phyloP scores from a whole-genome alignment of 2,329 filamentous ascomycete species.

The Tolypocladium inflatum region DNA sequence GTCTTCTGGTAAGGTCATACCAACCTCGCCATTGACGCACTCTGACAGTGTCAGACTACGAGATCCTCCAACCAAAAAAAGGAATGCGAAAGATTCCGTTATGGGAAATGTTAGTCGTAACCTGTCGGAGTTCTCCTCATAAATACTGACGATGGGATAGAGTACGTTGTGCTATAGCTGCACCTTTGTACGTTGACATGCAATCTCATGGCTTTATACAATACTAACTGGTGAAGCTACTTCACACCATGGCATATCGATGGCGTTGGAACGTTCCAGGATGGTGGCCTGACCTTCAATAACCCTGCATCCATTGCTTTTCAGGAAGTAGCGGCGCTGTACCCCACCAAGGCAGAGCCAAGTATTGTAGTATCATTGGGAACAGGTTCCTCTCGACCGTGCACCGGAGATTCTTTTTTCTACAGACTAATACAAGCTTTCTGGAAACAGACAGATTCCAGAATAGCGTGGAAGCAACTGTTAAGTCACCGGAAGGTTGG shows the following conservation, averaged over 20 bases:
- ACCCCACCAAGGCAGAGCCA: conserved; percentile 3
- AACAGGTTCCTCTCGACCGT: conserved; percentile 7
- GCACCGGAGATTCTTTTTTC: background rate
- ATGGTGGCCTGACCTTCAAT: conserved; percentile 11
- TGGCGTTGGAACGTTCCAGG: conserved; percentile 7
- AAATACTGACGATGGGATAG: background rate
- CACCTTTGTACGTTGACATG: conserved; percentile 7
- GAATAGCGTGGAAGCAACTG: conserved; percentile 6
- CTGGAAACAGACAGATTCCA: conserved; percentile 5
- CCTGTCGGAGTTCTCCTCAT: too few species aligned
- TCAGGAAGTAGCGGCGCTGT: conserved; percentile 4
- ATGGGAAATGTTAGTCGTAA: background rate
- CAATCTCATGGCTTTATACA: background rate
- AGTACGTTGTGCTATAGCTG: conserved; percentile 7
- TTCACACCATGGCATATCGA: conserved; percentile 6
- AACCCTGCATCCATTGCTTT: conserved; percentile 11
- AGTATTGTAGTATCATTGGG: conserved; percentile 10
- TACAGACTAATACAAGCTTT: conserved; percentile 5
- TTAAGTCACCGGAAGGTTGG: conserved; percentile 5
- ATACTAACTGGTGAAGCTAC: conserved; percentile 4
- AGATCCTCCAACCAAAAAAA: background rate
- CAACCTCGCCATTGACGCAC: too few species aligned
- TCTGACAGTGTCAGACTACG: background rate
- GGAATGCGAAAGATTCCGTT: background rate
- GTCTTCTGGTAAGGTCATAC: background rate